Conservation (phyloP, 345 rosid species). For the Reutealis trisperma region DNA sequence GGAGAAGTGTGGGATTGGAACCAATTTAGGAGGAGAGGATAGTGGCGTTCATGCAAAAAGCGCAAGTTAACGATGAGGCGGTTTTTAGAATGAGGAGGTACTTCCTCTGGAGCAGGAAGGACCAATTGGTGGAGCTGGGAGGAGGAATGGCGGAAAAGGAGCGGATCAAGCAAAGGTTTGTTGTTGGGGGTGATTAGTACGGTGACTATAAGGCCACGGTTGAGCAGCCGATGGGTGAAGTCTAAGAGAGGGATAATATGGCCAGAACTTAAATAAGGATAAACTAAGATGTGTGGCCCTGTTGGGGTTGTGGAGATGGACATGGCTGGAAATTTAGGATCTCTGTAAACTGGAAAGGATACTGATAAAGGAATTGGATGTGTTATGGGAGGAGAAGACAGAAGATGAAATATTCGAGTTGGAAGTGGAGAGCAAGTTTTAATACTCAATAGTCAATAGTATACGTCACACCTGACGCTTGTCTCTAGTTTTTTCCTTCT, state of each 20-base stretch:
- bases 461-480: too few relatives aligned
- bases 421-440: too few relatives aligned
- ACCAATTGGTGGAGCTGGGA: conserved; percentile 26
- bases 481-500: too few relatives aligned
- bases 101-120: conserved; percentile 30
- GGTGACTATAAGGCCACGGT: conserved; percentile 51
- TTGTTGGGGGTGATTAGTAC: conserved; percentile 44
- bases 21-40: conserved; percentile 42
- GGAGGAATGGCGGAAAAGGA: conserved; percentile 38
- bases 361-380: too few relatives aligned
- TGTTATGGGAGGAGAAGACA: too few relatives aligned
- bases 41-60: conserved; percentile 41
- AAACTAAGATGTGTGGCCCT: conserved; percentile 46
- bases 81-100: conserved; percentile 2
- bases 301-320: background rate
- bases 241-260: conserved; percentile 75
- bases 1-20: conserved; percentile 44
- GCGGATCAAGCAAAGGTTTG: conserved; percentile 41
- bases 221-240: conserved; percentile 49
- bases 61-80: background rate
- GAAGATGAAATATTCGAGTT: too few relatives aligned
- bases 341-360: too few relatives aligned
- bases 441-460: too few relatives aligned
- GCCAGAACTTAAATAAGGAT: conserved; percentile 57
- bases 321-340: background rate